phyloP scores from a whole-genome alignment of 371 early-diverging fungal genomes.

The Smittium mucronatum region DNA sequence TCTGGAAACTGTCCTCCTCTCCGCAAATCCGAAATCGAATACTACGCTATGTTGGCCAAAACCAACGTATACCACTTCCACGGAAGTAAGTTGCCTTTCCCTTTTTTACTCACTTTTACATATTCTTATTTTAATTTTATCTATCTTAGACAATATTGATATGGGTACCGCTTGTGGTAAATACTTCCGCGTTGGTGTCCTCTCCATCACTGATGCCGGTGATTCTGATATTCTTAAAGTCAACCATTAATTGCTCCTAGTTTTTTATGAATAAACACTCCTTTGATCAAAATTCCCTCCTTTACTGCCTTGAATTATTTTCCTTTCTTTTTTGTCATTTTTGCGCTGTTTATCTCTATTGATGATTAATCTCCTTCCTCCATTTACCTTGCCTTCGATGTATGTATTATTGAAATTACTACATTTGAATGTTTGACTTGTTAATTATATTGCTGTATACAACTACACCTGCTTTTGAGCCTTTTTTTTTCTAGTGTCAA shows the following conservation, averaged over 20 bases:
- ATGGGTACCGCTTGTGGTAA: conserved; percentile 99
- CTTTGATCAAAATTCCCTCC: neutral
- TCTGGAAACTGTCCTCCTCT: conserved; percentile 97
- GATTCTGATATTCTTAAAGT: conserved; percentile 75
- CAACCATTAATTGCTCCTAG: conserved; percentile 16
- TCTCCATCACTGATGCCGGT: conserved; percentile 96
- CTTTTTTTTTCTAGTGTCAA: too few relatives aligned
- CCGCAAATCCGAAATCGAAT: conserved; percentile 98
- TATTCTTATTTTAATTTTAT: conserved; percentile 11
- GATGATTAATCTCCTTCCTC: too few relatives aligned
- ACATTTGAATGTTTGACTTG: too few relatives aligned
- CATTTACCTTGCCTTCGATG: too few relatives aligned
- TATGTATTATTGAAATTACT: too few relatives aligned
- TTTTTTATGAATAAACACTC: neutral
- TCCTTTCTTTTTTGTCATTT: too few relatives aligned
- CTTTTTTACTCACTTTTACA: conserved; percentile 36
- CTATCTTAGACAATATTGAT: conserved; percentile 78
- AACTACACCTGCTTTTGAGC: too few relatives aligned
- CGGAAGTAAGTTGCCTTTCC: conserved; percentile 38
- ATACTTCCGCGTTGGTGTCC: conserved; percentile 92
- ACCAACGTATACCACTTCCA: conserved; percentile 97
- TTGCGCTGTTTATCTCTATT: too few relatives aligned
- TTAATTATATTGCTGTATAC: too few relatives aligned
- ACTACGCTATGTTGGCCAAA: conserved; percentile 99
- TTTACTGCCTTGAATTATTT: too few relatives aligned